Evolutionary conservation across 2,329 filamentous ascomycete species (phyloP).

Genomic region (Samsoniella hepiali): DNA sequence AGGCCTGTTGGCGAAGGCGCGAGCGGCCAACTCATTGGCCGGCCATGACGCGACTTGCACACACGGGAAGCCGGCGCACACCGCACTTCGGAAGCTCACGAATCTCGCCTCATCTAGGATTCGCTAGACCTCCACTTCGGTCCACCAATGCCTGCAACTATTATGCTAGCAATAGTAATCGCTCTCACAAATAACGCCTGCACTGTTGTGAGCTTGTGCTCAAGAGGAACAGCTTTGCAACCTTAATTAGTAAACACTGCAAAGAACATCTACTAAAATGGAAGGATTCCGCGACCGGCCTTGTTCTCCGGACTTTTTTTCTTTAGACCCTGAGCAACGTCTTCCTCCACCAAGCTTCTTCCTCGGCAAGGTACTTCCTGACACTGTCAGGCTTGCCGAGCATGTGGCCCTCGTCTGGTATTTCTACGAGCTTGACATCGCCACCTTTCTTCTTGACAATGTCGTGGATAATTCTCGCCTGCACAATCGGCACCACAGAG

Average conservation of each 20-base stretch:
- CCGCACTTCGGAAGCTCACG: slow-evolving; percentile 11
- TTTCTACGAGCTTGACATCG: slow-evolving; percentile 46
- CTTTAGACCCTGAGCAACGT: slow-evolving; percentile 30
- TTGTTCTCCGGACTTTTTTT: background rate
- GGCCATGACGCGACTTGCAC: slow-evolving; percentile 1
- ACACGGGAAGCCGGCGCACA: slow-evolving; percentile 11
- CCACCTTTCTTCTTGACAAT: slow-evolving; percentile 40
- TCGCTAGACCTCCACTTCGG: background rate
- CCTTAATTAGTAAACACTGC: background rate
- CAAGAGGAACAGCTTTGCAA: background rate
- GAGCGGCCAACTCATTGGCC: background rate
- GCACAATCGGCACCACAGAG: slow-evolving; percentile 55
- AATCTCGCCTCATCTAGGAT: background rate
- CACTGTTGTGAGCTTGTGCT: background rate
- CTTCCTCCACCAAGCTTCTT: slow-evolving; percentile 47
- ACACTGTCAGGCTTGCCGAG: slow-evolving; percentile 41
- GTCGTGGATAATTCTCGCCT: slow-evolving; percentile 51
- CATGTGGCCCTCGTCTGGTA: slow-evolving; percentile 50
- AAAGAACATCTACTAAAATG: background rate
- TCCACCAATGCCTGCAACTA: slow-evolving; percentile 7
- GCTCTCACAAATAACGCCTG: background rate
- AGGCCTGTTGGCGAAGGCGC: background rate
- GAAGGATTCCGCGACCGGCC: background rate
- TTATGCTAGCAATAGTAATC: slow-evolving; percentile 14
- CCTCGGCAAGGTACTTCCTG: slow-evolving; percentile 39